Base-by-base conservation (phyloP, 257 asterid genomes). In the Salvia rosmarinus region DNA sequence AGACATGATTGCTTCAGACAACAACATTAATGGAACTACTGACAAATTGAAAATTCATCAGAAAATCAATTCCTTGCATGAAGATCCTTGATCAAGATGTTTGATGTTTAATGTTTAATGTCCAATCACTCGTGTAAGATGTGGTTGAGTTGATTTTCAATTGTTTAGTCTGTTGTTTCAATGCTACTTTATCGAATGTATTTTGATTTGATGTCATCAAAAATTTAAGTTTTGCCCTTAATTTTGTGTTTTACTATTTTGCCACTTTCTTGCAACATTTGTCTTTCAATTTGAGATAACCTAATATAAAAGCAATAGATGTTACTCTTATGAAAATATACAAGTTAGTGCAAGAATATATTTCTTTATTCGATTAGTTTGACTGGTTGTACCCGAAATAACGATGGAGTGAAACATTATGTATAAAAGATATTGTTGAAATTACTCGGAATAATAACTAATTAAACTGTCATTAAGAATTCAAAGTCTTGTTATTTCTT, bases 41-140 rank as follows among this genome's bases (percentile, higher is more conserved):
- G 68, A 28, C 16, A 70, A 68, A 65, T 19, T 76, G 3, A 64
- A 63, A 52, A 44, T 13, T 10, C 19, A 56, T 9, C 59, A 64
- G 37, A 70, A 69, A 59, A 14, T 14, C 9, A 70, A 44, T 50
- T 8, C 59, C 37, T 9, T 44, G 1, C 17, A 35, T 5, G 51
- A 52, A 64, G 65, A 74, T 20, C 81, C 84, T 40, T 77, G 74
- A 71, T 16, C 25, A 21, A 66, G 52, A 39, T 39, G 44, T 32
- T 32, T 32, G 4, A 39, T 39, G 11, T 39, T n/a, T n/a, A n/a
- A 37, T 37, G 42, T 28, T 28, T 39, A 32, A 39, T 39, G 44
- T 39, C 1, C 44, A 39, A 39, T 39, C 44, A 39, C 44, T 28
- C 44, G 1, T 39, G 39, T 44, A 28, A 43, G 1, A 64, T 64